These are phyloP conservation scores for Hanseniaspora thailandica DNA, from an alignment of 805 yeast genomes.

Conservation along the genomic window DNA sequence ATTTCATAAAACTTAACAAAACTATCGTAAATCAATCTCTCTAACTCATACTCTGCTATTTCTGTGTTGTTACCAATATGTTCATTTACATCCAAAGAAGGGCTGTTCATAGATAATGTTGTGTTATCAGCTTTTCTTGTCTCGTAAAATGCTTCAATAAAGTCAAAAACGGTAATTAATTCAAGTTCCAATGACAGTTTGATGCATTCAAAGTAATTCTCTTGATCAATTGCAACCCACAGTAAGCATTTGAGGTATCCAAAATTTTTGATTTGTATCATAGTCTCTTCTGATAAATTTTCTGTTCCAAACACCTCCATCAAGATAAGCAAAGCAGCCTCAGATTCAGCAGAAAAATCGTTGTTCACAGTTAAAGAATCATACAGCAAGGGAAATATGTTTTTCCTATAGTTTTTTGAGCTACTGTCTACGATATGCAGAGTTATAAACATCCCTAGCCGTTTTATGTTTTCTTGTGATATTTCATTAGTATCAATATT, in stretches of 20 bases:
- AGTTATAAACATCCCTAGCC: slow-evolving; percentile 17
- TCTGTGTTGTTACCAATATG: neutral
- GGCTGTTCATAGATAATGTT: too few species aligned
- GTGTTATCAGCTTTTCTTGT: neutral
- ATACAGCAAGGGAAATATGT: slow-evolving; percentile 41
- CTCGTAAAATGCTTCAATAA: neutral
- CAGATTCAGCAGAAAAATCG: slow-evolving; percentile 43
- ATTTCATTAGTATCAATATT: slow-evolving; percentile 15
- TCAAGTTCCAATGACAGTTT: neutral
- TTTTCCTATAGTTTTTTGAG: slow-evolving; percentile 33
- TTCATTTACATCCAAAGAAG: too few species aligned
- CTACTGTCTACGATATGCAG: slow-evolving; percentile 25
- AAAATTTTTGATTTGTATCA: slow-evolving; percentile 20
- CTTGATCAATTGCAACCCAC: slow-evolving; percentile 16
- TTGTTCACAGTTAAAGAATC: slow-evolving; percentile 24
- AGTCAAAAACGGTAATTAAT: neutral
- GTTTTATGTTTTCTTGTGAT: slow-evolving; percentile 7
- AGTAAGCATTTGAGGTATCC: slow-evolving; percentile 23
- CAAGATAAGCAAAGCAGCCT: slow-evolving; percentile 63
- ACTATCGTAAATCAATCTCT: neutral
- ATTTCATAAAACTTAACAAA: neutral
- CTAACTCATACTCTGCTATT: neutral
- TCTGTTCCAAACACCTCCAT: slow-evolving; percentile 34
- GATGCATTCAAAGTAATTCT: slow-evolving; percentile 14
- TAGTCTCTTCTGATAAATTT: slow-evolving; percentile 21